phyloP scores from a whole-genome alignment of 805 yeast genomes.

The Ogataea paraovalis region DNA sequence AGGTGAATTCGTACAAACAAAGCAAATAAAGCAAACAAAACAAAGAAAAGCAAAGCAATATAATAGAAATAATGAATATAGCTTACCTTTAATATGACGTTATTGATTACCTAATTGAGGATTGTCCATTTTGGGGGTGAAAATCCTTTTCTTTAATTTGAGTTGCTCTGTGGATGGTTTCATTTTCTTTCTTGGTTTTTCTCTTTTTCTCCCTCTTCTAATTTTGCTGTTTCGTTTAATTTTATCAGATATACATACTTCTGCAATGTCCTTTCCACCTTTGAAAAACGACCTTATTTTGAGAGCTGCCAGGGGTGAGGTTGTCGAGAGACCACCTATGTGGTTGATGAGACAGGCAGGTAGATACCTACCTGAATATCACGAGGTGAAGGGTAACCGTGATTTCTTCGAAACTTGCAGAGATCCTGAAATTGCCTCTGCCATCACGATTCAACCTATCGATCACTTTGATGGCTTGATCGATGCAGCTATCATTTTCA shows the following conservation, averaged over 20 bases:
- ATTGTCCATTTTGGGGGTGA: not conserved
- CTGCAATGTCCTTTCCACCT: constrained; percentile 50
- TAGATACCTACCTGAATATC: constrained; percentile 87
- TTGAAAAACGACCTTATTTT: constrained; percentile 85
- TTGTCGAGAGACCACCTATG: constrained; percentile 93
- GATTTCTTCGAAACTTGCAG: constrained; percentile 96
- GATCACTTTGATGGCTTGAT: constrained; percentile 83
- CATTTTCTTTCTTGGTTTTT: not conserved
- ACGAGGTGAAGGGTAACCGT: constrained; percentile 74
- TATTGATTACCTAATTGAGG: not conserved
- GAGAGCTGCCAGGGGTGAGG: constrained; percentile 87
- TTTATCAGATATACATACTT: not conserved
- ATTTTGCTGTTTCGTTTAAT: not conserved
- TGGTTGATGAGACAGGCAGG: constrained; percentile 99
- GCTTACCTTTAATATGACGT: too few relatives aligned
- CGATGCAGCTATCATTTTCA: constrained; percentile 96
- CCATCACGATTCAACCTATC: constrained; percentile 92
- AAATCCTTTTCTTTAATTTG: not conserved
- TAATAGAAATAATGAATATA: not conserved
- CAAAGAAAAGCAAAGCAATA: too few relatives aligned
- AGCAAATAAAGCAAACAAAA: too few relatives aligned
- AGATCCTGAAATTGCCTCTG: constrained; percentile 90
- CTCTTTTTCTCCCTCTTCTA: not conserved
- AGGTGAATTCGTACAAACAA: not conserved
- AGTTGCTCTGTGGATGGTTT: too few relatives aligned